These are phyloP conservation scores for Tetragonia tetragonoides DNA, from an alignment of 148 eudicot species.

Conservation along the genomic window DNA sequence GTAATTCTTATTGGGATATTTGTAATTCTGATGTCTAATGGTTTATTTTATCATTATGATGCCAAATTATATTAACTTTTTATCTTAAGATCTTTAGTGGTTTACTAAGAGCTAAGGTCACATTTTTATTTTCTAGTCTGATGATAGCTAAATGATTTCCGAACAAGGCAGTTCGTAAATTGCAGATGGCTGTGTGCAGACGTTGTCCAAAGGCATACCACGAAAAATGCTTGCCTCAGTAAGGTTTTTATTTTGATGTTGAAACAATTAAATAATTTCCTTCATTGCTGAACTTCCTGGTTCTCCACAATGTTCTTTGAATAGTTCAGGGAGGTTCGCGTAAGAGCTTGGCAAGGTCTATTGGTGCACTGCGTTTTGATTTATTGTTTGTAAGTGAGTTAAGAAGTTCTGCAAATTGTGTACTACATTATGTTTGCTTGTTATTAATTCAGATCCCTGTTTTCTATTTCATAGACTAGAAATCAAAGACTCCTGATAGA, in stretches of 20 bases:
- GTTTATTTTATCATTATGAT: not conserved
- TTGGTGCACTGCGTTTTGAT: slow-evolving; percentile 36
- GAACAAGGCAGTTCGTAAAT: slow-evolving; percentile 30
- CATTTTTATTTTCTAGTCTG: too few species aligned
- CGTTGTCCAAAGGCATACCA: slow-evolving; percentile 71
- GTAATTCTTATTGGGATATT: too few species aligned
- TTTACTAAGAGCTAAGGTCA: too few species aligned
- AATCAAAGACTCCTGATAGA: not conserved
- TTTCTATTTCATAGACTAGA: not conserved
- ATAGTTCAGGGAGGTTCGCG: slow-evolving; percentile 56
- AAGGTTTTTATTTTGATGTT: not conserved
- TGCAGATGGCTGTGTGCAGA: slow-evolving; percentile 37
- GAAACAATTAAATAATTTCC: not conserved
- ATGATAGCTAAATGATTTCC: too few species aligned
- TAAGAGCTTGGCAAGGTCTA: too few species aligned
- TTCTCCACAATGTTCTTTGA: slow-evolving; percentile 12
- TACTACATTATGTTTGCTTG: not conserved
- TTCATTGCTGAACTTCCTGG: slow-evolving; percentile 2
- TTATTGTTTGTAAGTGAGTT: slow-evolving; percentile 76
- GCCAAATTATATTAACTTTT: not conserved
- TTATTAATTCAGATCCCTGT: not conserved
- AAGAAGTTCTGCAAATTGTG: not conserved
- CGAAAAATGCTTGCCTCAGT: slow-evolving; percentile 58
- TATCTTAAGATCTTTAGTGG: too few species aligned
- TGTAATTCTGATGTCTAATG: too few species aligned